These are phyloP conservation scores for Hydrangea macrophylla DNA, from an alignment of 148 eudicot genomes.

Conservation along the genomic window DNA sequence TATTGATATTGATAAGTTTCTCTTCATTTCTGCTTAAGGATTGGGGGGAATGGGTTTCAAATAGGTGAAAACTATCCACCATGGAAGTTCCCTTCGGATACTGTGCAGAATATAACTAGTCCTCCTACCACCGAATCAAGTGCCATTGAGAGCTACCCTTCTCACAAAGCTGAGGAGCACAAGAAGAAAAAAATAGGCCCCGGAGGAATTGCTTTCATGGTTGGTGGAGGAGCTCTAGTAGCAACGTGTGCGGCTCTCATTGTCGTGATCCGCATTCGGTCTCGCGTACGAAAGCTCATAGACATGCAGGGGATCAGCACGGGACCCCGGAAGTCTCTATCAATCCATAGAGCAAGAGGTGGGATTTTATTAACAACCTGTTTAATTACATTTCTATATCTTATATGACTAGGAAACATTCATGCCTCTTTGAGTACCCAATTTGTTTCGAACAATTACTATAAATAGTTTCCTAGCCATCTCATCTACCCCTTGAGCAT, in stretches of 20 bases:
- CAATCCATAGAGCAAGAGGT: slow-evolving; percentile 57
- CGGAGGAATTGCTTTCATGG: slow-evolving; percentile 45
- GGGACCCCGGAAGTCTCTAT: slow-evolving; percentile 45
- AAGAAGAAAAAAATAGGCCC: slow-evolving; percentile 41
- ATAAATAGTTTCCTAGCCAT: too few relatives aligned
- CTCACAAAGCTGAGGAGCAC: slow-evolving; percentile 24
- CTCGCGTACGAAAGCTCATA: slow-evolving; percentile 21
- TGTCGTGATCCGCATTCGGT: slow-evolving; percentile 24
- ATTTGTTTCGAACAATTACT: too few relatives aligned
- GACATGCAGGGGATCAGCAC: slow-evolving; percentile 30
- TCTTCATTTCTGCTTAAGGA: slow-evolving; percentile 40
- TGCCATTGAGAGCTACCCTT: slow-evolving; percentile 59
- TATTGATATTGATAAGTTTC: neutral
- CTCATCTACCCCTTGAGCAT: too few relatives aligned
- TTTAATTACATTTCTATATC: too few relatives aligned
- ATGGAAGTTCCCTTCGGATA: slow-evolving; percentile 68
- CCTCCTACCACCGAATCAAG: slow-evolving; percentile 76
- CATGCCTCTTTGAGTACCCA: too few relatives aligned
- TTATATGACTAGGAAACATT: too few relatives aligned
- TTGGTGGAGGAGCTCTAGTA: slow-evolving; percentile 51
- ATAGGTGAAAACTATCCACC: slow-evolving; percentile 45
- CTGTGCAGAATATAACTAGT: slow-evolving; percentile 42
- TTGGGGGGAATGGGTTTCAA: slow-evolving; percentile 70
- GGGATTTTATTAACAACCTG: slow-evolving; percentile 11
- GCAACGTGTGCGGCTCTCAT: slow-evolving; percentile 46